These are phyloP conservation scores for Malus orientalis DNA, from an alignment of 306 rosid species.

Conservation along the genomic window DNA sequence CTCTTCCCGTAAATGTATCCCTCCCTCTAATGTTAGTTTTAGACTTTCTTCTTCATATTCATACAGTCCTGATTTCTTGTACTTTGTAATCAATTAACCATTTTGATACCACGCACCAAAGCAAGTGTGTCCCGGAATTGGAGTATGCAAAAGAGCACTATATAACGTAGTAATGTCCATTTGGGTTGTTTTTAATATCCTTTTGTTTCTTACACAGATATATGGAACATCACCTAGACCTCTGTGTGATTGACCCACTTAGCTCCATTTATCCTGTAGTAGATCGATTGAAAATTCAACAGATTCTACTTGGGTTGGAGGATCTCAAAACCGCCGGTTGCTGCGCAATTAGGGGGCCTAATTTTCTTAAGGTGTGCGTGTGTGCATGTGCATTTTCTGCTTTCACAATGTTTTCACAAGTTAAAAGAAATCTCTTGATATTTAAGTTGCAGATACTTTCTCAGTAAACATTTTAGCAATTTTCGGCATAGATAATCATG, in stretches of 20 bases:
- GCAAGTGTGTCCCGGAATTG: not conserved
- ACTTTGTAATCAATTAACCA: not conserved
- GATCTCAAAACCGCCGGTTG: conserved; percentile 43
- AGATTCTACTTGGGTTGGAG: conserved; percentile 58
- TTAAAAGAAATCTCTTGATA: not conserved
- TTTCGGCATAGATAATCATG: not conserved
- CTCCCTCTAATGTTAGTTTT: not conserved
- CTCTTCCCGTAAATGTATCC: not conserved
- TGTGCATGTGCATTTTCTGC: not conserved
- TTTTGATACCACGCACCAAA: not conserved
- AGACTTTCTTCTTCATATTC: not conserved
- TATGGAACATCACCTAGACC: conserved; percentile 48
- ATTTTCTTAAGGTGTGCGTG: conserved; percentile 48
- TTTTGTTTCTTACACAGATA: conserved; percentile 29
- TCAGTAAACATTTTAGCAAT: not conserved
- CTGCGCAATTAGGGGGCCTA: conserved; percentile 57
- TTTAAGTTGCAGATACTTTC: not conserved
- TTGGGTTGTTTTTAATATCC: not conserved
- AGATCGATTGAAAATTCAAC: conserved; percentile 72
- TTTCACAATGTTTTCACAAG: not conserved
- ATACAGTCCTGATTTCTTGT: not conserved
- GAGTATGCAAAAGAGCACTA: not conserved
- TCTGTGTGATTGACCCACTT: conserved; percentile 72
- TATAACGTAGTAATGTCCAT: not conserved
- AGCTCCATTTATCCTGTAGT: conserved; percentile 51